Conservation (phyloP, 2,329 filamentous ascomycete species). For the Aspergillus latus region DNA sequence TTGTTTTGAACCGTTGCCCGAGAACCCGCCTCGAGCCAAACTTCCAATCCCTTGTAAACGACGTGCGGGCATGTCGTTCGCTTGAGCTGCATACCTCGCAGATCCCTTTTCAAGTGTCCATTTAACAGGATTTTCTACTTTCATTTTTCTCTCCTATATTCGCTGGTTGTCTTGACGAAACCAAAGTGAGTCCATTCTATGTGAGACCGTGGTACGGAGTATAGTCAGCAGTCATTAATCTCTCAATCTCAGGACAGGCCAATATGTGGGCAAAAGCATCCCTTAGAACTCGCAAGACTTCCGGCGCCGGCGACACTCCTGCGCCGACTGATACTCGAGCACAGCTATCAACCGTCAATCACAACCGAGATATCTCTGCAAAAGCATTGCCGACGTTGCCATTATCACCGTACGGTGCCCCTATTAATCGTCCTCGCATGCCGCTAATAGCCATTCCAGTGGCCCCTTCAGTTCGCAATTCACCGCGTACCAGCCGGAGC, state of each 20-base stretch:
- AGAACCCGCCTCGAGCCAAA: not conserved
- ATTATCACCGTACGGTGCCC: conserved; percentile 35
- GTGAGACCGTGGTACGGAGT: not conserved
- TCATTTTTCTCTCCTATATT: not conserved
- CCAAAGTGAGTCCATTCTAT: not conserved
- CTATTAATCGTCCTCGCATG: not conserved
- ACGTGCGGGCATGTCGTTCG: conserved; percentile 25
- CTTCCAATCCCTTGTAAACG: conserved; percentile 9
- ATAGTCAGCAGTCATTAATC: not conserved
- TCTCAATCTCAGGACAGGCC: conserved; percentile 4
- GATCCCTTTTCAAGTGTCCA: conserved; percentile 2
- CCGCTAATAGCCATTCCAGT: conserved; percentile 18
- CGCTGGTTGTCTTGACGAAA: not conserved
- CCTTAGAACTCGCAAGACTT: conserved; percentile 47
- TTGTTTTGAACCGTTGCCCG: conserved; percentile 8
- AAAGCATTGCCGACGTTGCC: conserved; percentile 40
- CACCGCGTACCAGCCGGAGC: conserved; percentile 20
- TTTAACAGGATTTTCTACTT: not conserved
- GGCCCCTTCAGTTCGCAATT: conserved; percentile 17
- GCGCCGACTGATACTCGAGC: conserved; percentile 48
- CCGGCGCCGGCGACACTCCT: conserved; percentile 48
- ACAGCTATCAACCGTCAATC: conserved; percentile 36
- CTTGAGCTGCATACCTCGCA: conserved; percentile 11
- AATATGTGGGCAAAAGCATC: conserved; percentile 57
- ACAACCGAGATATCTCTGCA: conserved; percentile 23